Evolutionary conservation across 129 eudicot genomes (phyloP), one percentile per base, ranked within the genome.

Genomic region (Flaveria brownii): DNA sequence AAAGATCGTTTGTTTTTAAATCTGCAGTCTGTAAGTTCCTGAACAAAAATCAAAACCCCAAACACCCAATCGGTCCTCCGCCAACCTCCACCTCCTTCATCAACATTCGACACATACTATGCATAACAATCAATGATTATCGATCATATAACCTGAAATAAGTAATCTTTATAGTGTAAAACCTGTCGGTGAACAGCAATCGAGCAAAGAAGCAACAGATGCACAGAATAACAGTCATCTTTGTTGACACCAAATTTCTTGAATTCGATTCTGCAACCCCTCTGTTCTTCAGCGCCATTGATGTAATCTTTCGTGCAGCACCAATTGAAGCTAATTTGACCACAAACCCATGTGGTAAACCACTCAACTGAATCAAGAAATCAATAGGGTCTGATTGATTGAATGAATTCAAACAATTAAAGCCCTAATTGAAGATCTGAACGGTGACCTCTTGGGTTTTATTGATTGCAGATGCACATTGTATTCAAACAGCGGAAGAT

Each of bases 141-240:
- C 16, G 2, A 23, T 75, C 2, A 72, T 55, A 25, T 23, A 46
- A 74, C 57, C 15, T 36, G 1, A 62, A 61, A 55, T 33, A 57
- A 82, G 42, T 17, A 23, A 77, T 23, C 2, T 56, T 56, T 77
- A 6, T 45, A 6, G 15, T 56, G 30, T 20, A 39, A 52, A 76
- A 92, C 98, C 96, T 93, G 95, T 86, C 87, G 50, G 97, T 88
- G 91, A 93, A 93, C 83, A 93, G 84, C 97, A 93, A 85, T 74
- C 98, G 97, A 78, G 86, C 97, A 82, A 82, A 91, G 64, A 91
- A 91, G 84, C 93, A 91, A 9, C 88, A 87, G 67, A 87, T 62
- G 50, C 93, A 89, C 0, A 94, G 77, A n/a, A 89, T 60, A 70
- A 89, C 2, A 22, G 88, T 84, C 83, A 88, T 76, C 56, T 90